Evolutionary conservation across 768 basidiomycete genomes (phyloP).

Genomic region (Lentinus brumalis): DNA sequence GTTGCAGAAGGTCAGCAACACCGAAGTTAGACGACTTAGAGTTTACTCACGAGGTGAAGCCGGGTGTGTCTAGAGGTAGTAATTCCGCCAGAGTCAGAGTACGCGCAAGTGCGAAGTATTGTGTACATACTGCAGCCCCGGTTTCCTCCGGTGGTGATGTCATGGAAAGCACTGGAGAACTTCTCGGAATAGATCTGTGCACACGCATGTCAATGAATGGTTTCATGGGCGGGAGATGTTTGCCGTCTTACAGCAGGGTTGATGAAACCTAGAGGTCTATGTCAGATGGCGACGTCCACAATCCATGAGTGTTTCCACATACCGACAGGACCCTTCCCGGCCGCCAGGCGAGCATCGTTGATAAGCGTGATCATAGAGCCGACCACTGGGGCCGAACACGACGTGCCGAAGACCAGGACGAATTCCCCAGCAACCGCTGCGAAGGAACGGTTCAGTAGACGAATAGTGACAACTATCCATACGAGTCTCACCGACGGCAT

Average conservation of each 20-base stretch:
- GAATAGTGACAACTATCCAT: background rate
- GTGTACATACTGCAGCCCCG: slow-evolving; percentile 35
- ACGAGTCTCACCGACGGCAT: slow-evolving; percentile 28
- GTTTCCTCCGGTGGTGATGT: slow-evolving; percentile 36
- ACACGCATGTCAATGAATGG: background rate
- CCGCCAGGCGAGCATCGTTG: slow-evolving; percentile 39
- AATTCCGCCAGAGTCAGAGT: background rate
- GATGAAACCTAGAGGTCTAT: slow-evolving; percentile 37
- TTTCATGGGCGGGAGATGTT: background rate
- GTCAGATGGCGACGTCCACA: background rate
- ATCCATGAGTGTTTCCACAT: background rate
- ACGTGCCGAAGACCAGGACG: slow-evolving; percentile 37
- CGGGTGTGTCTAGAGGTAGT: slow-evolving; percentile 20
- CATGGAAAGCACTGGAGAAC: slow-evolving; percentile 29
- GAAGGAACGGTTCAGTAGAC: background rate
- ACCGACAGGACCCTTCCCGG: slow-evolving; percentile 37
- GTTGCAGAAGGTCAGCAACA: background rate
- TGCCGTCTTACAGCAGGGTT: slow-evolving; percentile 59
- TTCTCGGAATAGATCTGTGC: slow-evolving; percentile 21
- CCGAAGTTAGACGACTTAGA: background rate
- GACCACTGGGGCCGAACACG: slow-evolving; percentile 36
- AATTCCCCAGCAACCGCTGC: slow-evolving; percentile 34
- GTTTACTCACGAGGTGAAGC: slow-evolving; percentile 25
- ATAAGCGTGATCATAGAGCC: slow-evolving; percentile 38
- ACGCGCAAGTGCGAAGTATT: background rate